phyloP scores from a whole-genome alignment of 495 filamentous ascomycete genomes.

The Daldinia grandis region DNA sequence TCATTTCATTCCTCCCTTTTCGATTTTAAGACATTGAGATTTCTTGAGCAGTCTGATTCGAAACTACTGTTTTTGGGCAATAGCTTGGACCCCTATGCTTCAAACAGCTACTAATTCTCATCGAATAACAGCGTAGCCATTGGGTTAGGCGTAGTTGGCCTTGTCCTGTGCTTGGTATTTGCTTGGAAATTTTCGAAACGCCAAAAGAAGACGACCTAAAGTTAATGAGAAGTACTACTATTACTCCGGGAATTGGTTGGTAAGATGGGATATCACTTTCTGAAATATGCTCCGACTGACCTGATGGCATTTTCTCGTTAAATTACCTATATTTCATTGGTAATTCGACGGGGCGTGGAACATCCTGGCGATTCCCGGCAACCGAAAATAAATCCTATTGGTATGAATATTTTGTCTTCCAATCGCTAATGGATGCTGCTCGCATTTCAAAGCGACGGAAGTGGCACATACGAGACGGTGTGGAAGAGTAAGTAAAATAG shows the following conservation, averaged over 20 bases:
- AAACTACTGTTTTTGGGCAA: not conserved
- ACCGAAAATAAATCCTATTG: not conserved
- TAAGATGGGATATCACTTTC: not conserved
- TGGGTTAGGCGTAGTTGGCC: slow-evolving; percentile 36
- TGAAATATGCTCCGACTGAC: not conserved
- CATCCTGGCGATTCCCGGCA: not conserved
- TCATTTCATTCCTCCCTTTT: not conserved
- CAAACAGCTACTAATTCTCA: slow-evolving; percentile 11
- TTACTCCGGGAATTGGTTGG: not conserved
- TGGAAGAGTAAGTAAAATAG: not conserved
- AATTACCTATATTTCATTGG: slow-evolving; percentile 3
- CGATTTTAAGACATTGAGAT: not conserved
- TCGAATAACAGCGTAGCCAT: slow-evolving; percentile 35
- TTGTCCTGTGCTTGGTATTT: slow-evolving; percentile 38
- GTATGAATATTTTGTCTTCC: slow-evolving; percentile 11
- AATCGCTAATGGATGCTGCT: not conserved
- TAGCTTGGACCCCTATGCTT: not conserved
- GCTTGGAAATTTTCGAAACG: slow-evolving; percentile 42
- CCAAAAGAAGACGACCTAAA: slow-evolving; percentile 5
- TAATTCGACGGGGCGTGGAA: slow-evolving; percentile 7
- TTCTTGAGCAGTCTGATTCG: not conserved
- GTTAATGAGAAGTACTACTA: not conserved
- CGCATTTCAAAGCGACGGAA: not conserved
- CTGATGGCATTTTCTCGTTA: not conserved
- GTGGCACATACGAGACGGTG: slow-evolving; percentile 8